phyloP scores from a whole-genome alignment of 306 rosid genomes.

The Betula pendula region DNA sequence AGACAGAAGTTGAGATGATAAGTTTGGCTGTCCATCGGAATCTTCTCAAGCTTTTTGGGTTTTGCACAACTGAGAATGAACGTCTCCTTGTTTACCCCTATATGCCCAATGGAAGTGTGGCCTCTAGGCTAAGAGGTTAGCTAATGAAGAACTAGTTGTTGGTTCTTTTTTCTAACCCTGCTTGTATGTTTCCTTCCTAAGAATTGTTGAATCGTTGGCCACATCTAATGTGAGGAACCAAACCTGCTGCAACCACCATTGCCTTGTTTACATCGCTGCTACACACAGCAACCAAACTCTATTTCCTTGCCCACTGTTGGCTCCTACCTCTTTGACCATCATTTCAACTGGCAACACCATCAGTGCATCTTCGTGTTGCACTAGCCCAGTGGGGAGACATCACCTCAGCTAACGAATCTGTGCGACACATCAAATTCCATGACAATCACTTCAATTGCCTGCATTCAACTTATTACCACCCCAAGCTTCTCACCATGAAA shows the following conservation, averaged over 20 bases:
- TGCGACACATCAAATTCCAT: not conserved
- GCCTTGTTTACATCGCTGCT: not conserved
- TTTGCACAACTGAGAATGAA: constrained; percentile 90
- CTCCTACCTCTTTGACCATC: not conserved
- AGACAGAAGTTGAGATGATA: constrained; percentile 97
- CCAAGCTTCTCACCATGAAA: not conserved
- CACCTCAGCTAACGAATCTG: not conserved
- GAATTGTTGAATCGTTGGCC: not conserved
- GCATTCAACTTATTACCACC: not conserved
- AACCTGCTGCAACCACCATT: not conserved
- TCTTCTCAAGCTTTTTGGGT: constrained; percentile 90
- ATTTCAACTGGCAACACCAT: not conserved
- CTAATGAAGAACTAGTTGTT: constrained; percentile 6
- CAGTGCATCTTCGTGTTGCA: constrained; percentile 8
- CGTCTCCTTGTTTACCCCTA: constrained; percentile 95
- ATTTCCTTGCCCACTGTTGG: not conserved
- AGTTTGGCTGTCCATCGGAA: constrained; percentile 94
- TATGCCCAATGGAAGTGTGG: constrained; percentile 97
- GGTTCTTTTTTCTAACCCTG: not conserved
- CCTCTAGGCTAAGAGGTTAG: constrained; percentile 91
- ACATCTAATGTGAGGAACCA: not conserved
- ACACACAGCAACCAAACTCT: not conserved
- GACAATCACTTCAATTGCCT: not conserved
- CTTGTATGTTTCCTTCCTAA: not conserved
- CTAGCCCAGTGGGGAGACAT: not conserved